Percentiles rank a stretch among this genome's conserved stretches.
These are phyloP conservation scores for Scedosporium apiospermum DNA, from an alignment of 2,329 filamentous ascomycete genomes.

Conservation along the genomic window DNA sequence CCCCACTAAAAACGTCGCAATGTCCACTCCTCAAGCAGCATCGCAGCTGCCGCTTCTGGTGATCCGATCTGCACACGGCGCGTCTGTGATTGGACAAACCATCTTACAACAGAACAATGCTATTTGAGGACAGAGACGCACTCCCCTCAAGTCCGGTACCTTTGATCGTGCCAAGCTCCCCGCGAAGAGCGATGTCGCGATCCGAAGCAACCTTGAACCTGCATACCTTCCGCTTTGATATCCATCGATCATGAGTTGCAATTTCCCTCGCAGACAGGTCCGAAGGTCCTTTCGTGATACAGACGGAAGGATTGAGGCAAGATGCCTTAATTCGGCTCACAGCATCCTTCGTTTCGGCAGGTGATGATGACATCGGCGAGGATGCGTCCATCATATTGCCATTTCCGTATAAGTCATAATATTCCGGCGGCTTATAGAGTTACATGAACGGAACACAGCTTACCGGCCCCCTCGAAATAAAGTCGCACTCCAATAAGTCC, in stretches of 20 bases:
- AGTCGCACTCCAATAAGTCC: neutral
- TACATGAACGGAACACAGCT: neutral
- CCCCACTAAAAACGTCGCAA: too few relatives aligned
- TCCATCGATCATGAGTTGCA: neutral
- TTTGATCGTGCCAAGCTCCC: neutral
- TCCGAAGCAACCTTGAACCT: neutral
- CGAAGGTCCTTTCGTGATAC: neutral
- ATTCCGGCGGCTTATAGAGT: conserved; percentile 1
- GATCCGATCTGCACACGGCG: neutral
- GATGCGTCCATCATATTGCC: neutral
- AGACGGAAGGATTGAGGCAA: neutral
- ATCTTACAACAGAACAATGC: neutral
- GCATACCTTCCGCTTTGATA: neutral
- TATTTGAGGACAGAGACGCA: neutral
- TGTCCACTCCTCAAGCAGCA: too few relatives aligned
- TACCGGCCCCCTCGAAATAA: neutral
- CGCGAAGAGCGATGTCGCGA: neutral
- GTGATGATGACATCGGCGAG: neutral
- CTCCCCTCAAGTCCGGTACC: neutral
- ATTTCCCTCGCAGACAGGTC: neutral
- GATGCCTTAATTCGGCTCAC: neutral
- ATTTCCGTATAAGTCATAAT: neutral
- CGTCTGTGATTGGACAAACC: neutral
- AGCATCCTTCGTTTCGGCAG: neutral
- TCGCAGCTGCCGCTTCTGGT: neutral